Percentiles rank a stretch among this genome's conserved stretches.
phyloP scores from a whole-genome alignment of 2,329 filamentous ascomycete genomes.

The Penicillium hesseltinei region DNA sequence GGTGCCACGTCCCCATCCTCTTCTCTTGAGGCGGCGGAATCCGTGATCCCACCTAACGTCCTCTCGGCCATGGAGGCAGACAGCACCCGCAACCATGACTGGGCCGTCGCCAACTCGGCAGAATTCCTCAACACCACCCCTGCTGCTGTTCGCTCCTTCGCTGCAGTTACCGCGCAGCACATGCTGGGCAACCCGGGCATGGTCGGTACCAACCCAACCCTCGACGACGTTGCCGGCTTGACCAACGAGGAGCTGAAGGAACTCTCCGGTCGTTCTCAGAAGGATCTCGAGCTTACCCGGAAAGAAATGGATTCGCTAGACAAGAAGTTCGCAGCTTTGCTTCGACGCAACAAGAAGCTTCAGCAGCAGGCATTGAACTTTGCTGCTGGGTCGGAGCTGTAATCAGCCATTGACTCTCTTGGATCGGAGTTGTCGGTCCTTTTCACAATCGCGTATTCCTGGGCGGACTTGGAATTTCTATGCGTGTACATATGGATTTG shows the following conservation, averaged over 20 bases:
- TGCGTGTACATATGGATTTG: background rate
- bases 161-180: conserved; percentile 38
- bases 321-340: conserved; percentile 42
- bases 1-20: conserved; percentile 26
- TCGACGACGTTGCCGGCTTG: conserved; percentile 45
- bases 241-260: conserved; percentile 41
- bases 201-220: conserved; percentile 32
- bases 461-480: background rate
- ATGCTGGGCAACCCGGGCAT: conserved; percentile 35
- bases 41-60: conserved; percentile 36
- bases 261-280: conserved; percentile 44
- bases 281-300: conserved; percentile 71
- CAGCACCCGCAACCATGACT: conserved; percentile 38
- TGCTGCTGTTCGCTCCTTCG: conserved; percentile 37
- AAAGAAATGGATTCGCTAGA: conserved; percentile 59
- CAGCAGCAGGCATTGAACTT: conserved; percentile 41
- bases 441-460: background rate
- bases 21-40: conserved; percentile 24
- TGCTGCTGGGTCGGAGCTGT: conserved; percentile 15
- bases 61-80: conserved; percentile 42
- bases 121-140: conserved; percentile 38
- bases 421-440: background rate
- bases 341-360: conserved; percentile 46
- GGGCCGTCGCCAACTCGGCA: conserved; percentile 37
- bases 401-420: background rate